Conservation (phyloP, 441 rosid species). For the Euphorbia schlechtendalii region DNA sequence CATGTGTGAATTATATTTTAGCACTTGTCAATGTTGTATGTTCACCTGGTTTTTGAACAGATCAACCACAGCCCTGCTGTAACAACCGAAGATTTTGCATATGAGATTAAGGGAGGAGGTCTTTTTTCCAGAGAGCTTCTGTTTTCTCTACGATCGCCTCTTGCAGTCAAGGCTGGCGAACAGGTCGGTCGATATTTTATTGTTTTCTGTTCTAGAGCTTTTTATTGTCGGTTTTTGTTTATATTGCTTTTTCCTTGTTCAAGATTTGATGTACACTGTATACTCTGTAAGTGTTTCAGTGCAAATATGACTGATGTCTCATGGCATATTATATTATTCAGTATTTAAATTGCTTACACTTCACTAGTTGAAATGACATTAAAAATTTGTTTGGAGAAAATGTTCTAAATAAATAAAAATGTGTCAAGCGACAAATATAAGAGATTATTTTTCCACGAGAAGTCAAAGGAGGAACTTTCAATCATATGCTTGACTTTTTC, state of each 20-base stretch:
- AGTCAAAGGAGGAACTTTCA: background rate
- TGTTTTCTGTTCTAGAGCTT: conserved; percentile 13
- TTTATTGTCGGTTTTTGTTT: background rate
- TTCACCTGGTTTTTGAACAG: conserved; percentile 35
- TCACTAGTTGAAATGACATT: no score
- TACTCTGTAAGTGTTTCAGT: no score
- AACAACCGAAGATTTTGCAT: conserved; percentile 69
- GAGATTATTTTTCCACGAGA: background rate
- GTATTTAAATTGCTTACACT: no score
- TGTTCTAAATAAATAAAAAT: background rate
- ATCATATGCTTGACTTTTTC: background rate
- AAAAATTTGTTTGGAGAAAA: background rate
- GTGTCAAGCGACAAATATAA: background rate
- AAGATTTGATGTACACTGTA: background rate
- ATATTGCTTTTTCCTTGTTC: background rate
- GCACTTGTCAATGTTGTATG: background rate
- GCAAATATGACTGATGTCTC: no score
- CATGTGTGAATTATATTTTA: background rate
- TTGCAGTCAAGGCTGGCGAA: conserved; percentile 78
- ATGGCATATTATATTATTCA: no score
- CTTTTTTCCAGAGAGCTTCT: conserved; percentile 80
- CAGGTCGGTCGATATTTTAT: conserved; percentile 45
- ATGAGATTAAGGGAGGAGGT: conserved; percentile 92
- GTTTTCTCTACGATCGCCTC: conserved; percentile 73
- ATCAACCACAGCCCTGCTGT: conserved; percentile 77